Percentiles rank a stretch among this genome's conserved stretches.
phyloP scores from a whole-genome alignment of 192 early-diverging fungal species.

The Paraglomus brasilianum region DNA sequence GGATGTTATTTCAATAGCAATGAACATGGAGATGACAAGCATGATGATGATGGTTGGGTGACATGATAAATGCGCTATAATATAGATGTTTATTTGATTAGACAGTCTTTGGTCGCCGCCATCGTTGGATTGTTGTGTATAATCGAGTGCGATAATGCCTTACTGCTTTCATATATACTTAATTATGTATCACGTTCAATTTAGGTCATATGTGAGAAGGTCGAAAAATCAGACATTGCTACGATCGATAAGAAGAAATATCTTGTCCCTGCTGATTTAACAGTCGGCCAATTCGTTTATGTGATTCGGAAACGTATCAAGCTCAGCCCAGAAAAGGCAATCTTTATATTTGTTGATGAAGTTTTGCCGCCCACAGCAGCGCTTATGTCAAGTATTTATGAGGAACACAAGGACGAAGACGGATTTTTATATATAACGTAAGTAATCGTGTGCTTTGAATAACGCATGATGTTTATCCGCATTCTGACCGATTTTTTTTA shows the following conservation, averaged over 20 bases:
- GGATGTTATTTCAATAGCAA: too few species aligned
- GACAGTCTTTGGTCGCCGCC: background rate
- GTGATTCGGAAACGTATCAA: conserved; percentile 97
- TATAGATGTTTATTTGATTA: background rate
- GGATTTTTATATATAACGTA: conserved; percentile 95
- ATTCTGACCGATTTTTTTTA: conserved; percentile 5
- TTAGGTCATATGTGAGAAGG: conserved; percentile 88
- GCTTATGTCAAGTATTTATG: conserved; percentile 91
- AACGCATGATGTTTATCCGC: background rate
- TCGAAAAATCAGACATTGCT: conserved; percentile 95
- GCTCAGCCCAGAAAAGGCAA: conserved; percentile 95
- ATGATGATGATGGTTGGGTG: background rate
- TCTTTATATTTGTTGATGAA: conserved; percentile 99
- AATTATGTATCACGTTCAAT: background rate
- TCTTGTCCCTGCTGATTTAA: conserved; percentile 93
- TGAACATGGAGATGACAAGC: too few species aligned
- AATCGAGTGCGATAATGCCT: conserved; percentile 16
- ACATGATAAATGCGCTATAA: background rate
- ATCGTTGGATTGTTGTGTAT: background rate
- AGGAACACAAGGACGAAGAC: conserved; percentile 97
- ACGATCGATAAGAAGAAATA: conserved; percentile 99
- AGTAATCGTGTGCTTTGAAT: conserved; percentile 14
- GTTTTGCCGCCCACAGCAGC: conserved; percentile 93
- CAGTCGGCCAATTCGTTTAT: conserved; percentile 97
- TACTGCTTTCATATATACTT: conserved; percentile 4